A percentile compares a stretch with the other conserved stretches of the same genome.
These are phyloP conservation scores for Claviceps cyperi DNA, from an alignment of 2,329 filamentous ascomycete species.

Conservation along the genomic window DNA sequence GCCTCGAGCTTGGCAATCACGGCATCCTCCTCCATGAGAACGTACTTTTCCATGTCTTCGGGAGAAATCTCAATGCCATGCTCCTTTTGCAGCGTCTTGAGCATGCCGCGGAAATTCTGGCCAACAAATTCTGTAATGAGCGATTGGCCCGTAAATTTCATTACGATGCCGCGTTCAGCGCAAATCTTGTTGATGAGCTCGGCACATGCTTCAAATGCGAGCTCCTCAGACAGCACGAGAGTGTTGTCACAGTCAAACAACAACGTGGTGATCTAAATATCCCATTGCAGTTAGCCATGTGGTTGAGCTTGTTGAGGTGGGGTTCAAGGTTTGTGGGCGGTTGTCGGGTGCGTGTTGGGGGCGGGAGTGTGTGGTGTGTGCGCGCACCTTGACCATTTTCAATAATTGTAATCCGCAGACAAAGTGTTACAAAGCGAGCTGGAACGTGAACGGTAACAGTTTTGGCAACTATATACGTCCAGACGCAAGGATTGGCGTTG, in stretches of 20 bases:
- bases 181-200: conserved; percentile 81
- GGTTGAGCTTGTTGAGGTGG: neutral
- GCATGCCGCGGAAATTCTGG: conserved; percentile 90
- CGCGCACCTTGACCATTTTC: no score
- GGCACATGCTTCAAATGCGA: conserved; percentile 84
- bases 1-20: conserved; percentile 69
- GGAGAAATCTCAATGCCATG: conserved; percentile 55
- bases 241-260: conserved; percentile 82
- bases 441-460: no score
- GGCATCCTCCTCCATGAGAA: conserved; percentile 63
- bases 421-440: no score
- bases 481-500: no score
- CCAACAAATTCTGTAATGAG: conserved; percentile 82
- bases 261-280: conserved; percentile 44
- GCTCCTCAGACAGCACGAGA: conserved; percentile 77
- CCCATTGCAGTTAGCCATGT: neutral
- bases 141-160: conserved; percentile 61
- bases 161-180: conserved; percentile 43
- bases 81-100: conserved; percentile 59
- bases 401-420: no score
- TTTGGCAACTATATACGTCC: no score
- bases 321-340: neutral
- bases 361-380: no score
- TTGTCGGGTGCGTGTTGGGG: neutral
- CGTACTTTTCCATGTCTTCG: conserved; percentile 60